These are phyloP conservation scores for Colletotrichum camelliae DNA, from an alignment of 2,329 filamentous ascomycete genomes.

Conservation along the genomic window DNA sequence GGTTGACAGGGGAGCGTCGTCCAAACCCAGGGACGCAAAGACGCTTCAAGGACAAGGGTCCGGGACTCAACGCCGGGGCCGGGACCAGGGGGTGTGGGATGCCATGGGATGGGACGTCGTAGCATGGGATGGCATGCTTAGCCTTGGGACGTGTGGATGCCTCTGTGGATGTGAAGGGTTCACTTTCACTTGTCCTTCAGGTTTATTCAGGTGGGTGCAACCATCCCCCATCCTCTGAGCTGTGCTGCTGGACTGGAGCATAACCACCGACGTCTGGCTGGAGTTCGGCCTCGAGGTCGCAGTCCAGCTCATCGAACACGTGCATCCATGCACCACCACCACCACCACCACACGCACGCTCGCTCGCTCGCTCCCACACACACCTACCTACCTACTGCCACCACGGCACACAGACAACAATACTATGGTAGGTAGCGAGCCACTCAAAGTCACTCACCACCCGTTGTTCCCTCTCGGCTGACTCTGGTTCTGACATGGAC, in stretches of 20 bases:
- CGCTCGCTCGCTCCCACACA: neutral
- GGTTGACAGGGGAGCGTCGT: conserved; percentile 15
- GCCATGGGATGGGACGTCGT: conserved; percentile 4
- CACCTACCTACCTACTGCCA: neutral
- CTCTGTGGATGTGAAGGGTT: conserved; percentile 19
- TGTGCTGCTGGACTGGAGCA: neutral
- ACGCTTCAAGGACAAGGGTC: conserved; percentile 21
- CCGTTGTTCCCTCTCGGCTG: neutral
- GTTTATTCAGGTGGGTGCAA: conserved; percentile 20
- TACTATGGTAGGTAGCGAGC: neutral
- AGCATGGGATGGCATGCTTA: conserved; percentile 11
- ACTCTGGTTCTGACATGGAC: neutral
- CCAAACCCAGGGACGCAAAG: conserved; percentile 21
- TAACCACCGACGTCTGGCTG: neutral
- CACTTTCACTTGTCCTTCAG: conserved; percentile 15
- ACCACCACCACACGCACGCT: neutral
- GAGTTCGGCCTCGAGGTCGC: neutral
- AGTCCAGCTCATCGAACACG: neutral
- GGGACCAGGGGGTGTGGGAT: conserved; percentile 10
- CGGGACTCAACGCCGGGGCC: neutral
- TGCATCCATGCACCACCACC: neutral
- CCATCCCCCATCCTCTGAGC: conserved; percentile 1
- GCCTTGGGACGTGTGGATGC: conserved; percentile 15
- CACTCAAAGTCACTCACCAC: neutral
- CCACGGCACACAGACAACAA: neutral